Evolutionary conservation across 306 rosid genomes (phyloP), one percentile per base, ranked within the genome.

Genomic region (Begonia masoniana): DNA sequence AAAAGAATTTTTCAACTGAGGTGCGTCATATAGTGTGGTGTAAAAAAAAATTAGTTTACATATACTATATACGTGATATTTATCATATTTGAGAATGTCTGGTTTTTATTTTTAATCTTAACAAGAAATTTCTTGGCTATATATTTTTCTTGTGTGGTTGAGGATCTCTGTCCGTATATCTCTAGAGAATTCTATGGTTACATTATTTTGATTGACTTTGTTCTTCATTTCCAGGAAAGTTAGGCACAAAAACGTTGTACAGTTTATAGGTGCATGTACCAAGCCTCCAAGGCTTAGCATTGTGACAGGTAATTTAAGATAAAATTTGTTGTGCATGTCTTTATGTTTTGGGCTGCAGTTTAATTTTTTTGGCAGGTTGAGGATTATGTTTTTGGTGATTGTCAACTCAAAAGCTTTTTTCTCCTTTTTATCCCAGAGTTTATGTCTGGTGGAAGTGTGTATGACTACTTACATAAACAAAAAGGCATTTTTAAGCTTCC

Each of bases 181-280:
- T 16, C 23, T 41, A 4, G 14, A 6, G 6, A 12, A 23, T 47
- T 15, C 4, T 4, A 14, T 66, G 9, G 45, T 49, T 43, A 13
- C 17, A 2, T 52, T 55, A 19, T 43, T 54, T 21, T 62, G 55
- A 67, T 57, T 16, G 70, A 50, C 58, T 51, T 9, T 7, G 60
- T 62, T 57, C 54, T 61, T 61, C 72, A 60, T 67, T 71, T 76
- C 64, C 82, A 92, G 99, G 83, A 92, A 87, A 76, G 99, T 92
- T 70, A 86, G 95, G 53, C 99, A 92, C 74, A 92, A 87, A 81
- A 92, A 92, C 72, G 96, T 92, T 71, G 99, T 92, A 41, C 99
- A 92, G 64, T 92, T 92, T 77, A 92, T 92, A n/a, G 99, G 96
- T 70, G 99, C 96, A 58, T 92, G 99, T 55, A 92, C 99, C 48